Evolutionary conservation across 1,139 yeast genomes (phyloP).

Genomic region (Sugiyamaella xylanicola): DNA sequence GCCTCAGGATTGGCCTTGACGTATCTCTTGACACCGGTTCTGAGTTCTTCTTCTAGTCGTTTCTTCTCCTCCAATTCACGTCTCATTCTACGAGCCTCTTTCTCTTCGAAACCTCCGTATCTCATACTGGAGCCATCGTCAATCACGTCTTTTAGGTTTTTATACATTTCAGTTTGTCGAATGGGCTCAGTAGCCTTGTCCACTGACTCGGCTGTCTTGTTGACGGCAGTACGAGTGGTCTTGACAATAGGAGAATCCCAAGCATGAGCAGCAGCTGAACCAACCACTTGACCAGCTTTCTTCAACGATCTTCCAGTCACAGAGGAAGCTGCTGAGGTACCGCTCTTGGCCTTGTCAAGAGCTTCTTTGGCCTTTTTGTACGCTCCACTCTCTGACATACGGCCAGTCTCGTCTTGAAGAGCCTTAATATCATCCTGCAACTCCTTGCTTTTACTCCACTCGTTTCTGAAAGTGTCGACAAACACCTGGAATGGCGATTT

Average conservation of each 20-base stretch:
- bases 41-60: constrained; percentile 56
- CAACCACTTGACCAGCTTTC: constrained; percentile 93
- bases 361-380: constrained; percentile 94
- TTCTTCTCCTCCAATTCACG: constrained; percentile 50
- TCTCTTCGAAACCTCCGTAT: constrained; percentile 90
- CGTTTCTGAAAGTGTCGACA: constrained; percentile 85
- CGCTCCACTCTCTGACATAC: constrained; percentile 92
- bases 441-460: constrained; percentile 88
- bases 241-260: constrained; percentile 97
- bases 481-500: constrained; percentile 91
- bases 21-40: constrained; percentile 56
- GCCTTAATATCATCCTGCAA: constrained; percentile 92
- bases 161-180: constrained; percentile 84
- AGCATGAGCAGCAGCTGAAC: constrained; percentile 84
- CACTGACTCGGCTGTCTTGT: constrained; percentile 69
- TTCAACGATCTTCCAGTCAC: constrained; percentile 83
- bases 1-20: constrained; percentile 84
- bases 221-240: constrained; percentile 80
- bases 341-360: constrained; percentile 69
- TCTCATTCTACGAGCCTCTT: constrained; percentile 76
- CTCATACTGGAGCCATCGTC: constrained; percentile 88
- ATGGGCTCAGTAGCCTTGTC: constrained; percentile 94
- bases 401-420: constrained; percentile 93
- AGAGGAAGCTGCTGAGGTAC: constrained; percentile 47
- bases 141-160: constrained; percentile 83